Conservation (phyloP, 345 rosid species). For the Salix brachista region DNA sequence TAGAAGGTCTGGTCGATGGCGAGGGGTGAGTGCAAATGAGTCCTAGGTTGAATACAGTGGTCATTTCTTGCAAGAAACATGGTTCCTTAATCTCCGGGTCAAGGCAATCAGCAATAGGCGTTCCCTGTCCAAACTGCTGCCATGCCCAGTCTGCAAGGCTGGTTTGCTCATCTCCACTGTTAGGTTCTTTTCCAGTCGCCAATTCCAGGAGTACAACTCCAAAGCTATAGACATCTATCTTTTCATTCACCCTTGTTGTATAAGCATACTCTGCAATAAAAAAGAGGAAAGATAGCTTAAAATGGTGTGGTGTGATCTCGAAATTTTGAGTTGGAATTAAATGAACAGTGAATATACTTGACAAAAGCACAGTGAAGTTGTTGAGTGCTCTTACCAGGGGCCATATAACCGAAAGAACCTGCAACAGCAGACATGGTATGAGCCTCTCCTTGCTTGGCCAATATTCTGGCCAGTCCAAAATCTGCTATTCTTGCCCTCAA, state of each 20-base stretch:
- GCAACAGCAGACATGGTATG: slow-evolving; percentile 84
- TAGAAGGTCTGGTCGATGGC: slow-evolving; percentile 63
- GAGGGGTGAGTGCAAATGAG: slow-evolving; percentile 55
- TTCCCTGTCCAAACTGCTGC: slow-evolving; percentile 51
- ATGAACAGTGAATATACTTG: too few relatives aligned
- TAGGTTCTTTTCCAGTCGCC: slow-evolving; percentile 73
- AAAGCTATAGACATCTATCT: slow-evolving; percentile 82
- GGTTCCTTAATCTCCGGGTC: slow-evolving; percentile 55
- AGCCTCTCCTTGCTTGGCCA: slow-evolving; percentile 55
- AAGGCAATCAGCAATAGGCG: slow-evolving; percentile 39
- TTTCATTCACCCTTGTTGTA: slow-evolving; percentile 70
- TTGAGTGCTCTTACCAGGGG: slow-evolving; percentile 59
- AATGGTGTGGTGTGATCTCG: neutral
- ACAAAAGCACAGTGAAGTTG: neutral
- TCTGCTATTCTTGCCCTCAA: slow-evolving; percentile 80
- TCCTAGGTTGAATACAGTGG: slow-evolving; percentile 59
- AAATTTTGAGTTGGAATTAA: neutral
- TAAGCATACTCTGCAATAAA: slow-evolving; percentile 63
- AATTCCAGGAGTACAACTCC: slow-evolving; percentile 88
- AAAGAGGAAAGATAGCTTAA: neutral
- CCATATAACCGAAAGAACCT: slow-evolving; percentile 84
- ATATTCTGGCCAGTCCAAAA: slow-evolving; percentile 81
- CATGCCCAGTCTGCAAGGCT: slow-evolving; percentile 94
- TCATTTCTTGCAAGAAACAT: slow-evolving; percentile 47
- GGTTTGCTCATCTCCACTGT: slow-evolving; percentile 52